These are phyloP conservation scores for Malassezia arunalokei DNA, from an alignment of 1,284 basidiomycete species.

Conservation along the genomic window DNA sequence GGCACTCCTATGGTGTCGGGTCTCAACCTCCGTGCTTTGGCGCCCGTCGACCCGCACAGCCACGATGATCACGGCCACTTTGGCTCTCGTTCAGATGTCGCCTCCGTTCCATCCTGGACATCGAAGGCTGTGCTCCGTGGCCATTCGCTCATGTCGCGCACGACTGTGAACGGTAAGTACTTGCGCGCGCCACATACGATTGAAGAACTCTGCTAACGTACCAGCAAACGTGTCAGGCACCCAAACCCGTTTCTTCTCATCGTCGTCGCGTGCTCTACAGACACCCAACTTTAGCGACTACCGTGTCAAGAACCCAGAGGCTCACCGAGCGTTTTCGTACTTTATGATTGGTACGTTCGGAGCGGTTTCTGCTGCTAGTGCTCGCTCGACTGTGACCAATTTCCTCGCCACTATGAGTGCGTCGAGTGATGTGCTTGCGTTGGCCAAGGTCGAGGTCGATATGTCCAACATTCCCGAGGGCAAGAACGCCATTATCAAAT, in stretches of 20 bases:
- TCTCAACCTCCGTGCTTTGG: slow-evolving; percentile 59
- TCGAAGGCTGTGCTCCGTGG: slow-evolving; percentile 53
- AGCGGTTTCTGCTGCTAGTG: slow-evolving; percentile 80
- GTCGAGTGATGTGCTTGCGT: slow-evolving; percentile 90
- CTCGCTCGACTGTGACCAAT: slow-evolving; percentile 85
- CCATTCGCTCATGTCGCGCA: slow-evolving; percentile 56
- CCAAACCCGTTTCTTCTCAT: slow-evolving; percentile 29
- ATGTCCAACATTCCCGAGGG: slow-evolving; percentile 85
- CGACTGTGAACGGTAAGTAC: slow-evolving; percentile 59
- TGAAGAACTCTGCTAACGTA: neutral
- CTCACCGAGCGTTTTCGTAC: slow-evolving; percentile 79
- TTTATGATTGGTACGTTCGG: slow-evolving; percentile 95
- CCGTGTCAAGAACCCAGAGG: slow-evolving; percentile 57
- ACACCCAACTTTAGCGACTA: slow-evolving; percentile 74
- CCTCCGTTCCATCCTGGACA: slow-evolving; percentile 59
- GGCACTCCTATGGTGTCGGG: slow-evolving; percentile 61
- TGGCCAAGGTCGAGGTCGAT: slow-evolving; percentile 96
- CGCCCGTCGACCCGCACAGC: slow-evolving; percentile 51
- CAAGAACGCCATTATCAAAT: slow-evolving; percentile 55
- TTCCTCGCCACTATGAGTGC: slow-evolving; percentile 93
- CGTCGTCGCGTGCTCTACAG: slow-evolving; percentile 30
- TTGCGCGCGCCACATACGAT: neutral
- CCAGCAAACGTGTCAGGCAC: slow-evolving; percentile 9
- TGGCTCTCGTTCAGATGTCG: slow-evolving; percentile 54
- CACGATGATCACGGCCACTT: slow-evolving; percentile 52